Evolutionary conservation across 2,329 filamentous ascomycete species (phyloP), one percentile per base, ranked within the genome.

Genomic region (Ophiostoma ips): DNA sequence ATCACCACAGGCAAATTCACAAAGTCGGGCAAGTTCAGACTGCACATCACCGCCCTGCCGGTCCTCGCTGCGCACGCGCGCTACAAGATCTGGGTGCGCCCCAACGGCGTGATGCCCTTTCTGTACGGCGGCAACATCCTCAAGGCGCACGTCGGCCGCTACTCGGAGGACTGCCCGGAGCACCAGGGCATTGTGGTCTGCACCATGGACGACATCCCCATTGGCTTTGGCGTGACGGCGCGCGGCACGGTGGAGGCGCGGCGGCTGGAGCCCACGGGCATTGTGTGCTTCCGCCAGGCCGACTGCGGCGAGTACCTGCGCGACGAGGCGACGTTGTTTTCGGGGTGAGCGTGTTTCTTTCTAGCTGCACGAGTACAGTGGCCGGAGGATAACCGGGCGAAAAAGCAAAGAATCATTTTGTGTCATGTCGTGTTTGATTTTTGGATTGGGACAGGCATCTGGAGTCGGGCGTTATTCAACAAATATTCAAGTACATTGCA

Each of bases 41-140:
- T 98, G 50, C 89, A 95, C 70, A 86, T 96, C 62, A 96, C 90
- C 1, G 85, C 76, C 5, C 62, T 98, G 52, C 84, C 88, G 55
- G 78, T 95, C 55, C 83, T 98, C 57, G 85, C 89, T 51, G 83
- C 87, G 57, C 87, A 95, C 65, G 90, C 90, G 41, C 76, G 92
- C 53, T 94, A 95, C 70, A 96, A 96, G 78, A 81, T 96, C 59
- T 96, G 89, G 88, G 83, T 98, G 58, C 94, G 94, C 68, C 77
- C 82, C 53, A 96, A 96, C 68, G 92, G 92, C 58, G 89, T 94
- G 62, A 95, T 95, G 88, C 90, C 92, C 1, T 96, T 94, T 65
- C 70, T 98, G 44, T 98, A 96, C 67, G 92, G 92, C 49, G 86
- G 87, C 51, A 89, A 96, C 66, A 75, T 94, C 48, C 79, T 94